Conservation (phyloP, 345 rosid genomes). For the Citrus sp. region DNA sequence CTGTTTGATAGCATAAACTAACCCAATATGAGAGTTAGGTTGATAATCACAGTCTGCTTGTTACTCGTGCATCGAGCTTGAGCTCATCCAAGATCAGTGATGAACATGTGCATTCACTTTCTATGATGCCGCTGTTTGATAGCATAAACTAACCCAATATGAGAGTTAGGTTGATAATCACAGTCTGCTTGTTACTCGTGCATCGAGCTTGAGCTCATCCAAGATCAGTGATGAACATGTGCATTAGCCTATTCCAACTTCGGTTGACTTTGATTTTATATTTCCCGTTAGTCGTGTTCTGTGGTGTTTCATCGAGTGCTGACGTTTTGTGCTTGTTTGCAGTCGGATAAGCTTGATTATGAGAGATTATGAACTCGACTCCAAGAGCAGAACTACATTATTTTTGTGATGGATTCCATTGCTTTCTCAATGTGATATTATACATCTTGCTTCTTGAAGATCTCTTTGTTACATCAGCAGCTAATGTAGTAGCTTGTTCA, state of each 20-base stretch:
- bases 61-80: too few species aligned
- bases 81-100: too few species aligned
- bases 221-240: background rate
- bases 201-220: background rate
- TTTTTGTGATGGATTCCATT: too few species aligned
- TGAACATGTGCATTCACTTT: too few species aligned
- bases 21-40: too few species aligned
- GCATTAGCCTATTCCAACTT: background rate
- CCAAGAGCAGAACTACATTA: background rate
- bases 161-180: background rate
- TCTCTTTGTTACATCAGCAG: background rate
- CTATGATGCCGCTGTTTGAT: background rate
- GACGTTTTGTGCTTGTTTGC: conserved; percentile 21
- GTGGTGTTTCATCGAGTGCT: background rate
- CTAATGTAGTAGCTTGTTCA: background rate
- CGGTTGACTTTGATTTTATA: background rate
- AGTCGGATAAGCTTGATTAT: conserved; percentile 82
- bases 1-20: too few species aligned
- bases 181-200: background rate
- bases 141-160: background rate
- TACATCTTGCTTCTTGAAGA: background rate
- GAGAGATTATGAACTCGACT: conserved; percentile 53
- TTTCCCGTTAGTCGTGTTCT: background rate
- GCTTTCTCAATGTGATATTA: too few species aligned
- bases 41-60: too few species aligned